phyloP scores from a whole-genome alignment of 2,329 filamentous ascomycete species.

The Xylariaceae sp. region DNA sequence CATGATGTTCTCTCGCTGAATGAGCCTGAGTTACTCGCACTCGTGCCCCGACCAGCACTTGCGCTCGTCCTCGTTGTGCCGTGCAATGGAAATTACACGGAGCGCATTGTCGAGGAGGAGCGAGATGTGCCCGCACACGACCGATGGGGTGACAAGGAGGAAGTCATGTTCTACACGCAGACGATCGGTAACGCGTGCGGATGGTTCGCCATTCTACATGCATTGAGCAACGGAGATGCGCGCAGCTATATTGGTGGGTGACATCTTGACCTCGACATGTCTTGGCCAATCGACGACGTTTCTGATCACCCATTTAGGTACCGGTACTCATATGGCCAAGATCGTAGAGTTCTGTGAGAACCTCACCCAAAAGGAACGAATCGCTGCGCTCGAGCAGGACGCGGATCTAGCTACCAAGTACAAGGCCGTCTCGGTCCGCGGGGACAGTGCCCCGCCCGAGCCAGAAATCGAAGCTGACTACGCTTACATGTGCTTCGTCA shows the following conservation, averaged over 20 bases:
- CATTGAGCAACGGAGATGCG: constrained; percentile 11
- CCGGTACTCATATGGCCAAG: constrained; percentile 6
- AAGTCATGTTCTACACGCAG: constrained; percentile 9
- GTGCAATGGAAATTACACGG: not conserved
- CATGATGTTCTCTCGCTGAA: constrained; percentile 67
- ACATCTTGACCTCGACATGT: too few relatives aligned
- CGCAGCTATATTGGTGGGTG: too few relatives aligned
- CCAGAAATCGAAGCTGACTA: not conserved
- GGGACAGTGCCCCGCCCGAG: constrained; percentile 8
- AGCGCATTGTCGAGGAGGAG: not conserved
- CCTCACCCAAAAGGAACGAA: constrained; percentile 6
- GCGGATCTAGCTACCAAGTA: constrained; percentile 6
- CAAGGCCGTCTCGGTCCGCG: constrained; percentile 8
- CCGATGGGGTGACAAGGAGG: constrained; percentile 5
- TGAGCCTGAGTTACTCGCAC: constrained; percentile 57
- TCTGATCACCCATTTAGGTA: not conserved
- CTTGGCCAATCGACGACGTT: too few relatives aligned
- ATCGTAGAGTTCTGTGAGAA: constrained; percentile 4
- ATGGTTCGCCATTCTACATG: constrained; percentile 8
- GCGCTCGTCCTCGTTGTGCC: not conserved
- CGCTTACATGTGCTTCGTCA: constrained; percentile 13
- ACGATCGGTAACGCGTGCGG: constrained; percentile 14
- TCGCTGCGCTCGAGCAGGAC: constrained; percentile 6
- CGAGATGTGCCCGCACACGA: not conserved
- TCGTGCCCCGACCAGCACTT: not conserved